Evolutionary conservation across 2,329 filamentous ascomycete genomes (phyloP).

Genomic region (Aspergillus sp.): DNA sequence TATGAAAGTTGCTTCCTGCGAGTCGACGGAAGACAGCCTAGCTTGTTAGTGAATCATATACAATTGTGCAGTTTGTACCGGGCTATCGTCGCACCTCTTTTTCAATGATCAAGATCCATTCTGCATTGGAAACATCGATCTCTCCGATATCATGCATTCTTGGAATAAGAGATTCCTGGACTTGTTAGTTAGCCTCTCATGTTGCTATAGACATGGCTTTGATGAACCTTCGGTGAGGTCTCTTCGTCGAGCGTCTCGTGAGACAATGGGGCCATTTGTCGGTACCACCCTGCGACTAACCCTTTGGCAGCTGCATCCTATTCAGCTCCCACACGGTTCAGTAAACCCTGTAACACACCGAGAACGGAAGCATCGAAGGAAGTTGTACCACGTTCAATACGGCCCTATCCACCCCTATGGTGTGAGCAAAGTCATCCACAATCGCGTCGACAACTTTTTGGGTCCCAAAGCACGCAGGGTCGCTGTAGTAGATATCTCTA

Average conservation of each 20-base stretch:
- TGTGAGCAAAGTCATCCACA: constrained; percentile 61
- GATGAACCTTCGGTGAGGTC: constrained; percentile 26
- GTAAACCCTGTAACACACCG: not conserved
- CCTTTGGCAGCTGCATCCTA: constrained; percentile 47
- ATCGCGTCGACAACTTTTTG: constrained; percentile 58
- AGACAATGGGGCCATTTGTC: constrained; percentile 20
- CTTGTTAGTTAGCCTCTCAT: not conserved
- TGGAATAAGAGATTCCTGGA: constrained; percentile 55
- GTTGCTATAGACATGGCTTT: not conserved
- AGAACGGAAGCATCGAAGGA: not conserved
- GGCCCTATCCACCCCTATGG: constrained; percentile 55
- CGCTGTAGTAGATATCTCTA: constrained; percentile 64
- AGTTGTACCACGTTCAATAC: constrained; percentile 56
- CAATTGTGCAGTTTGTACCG: not conserved
- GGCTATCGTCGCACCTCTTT: constrained; percentile 53
- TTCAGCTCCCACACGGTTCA: not conserved
- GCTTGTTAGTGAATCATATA: not conserved
- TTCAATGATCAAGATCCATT: constrained; percentile 63
- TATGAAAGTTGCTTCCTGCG: constrained; percentile 49
- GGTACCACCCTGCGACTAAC: constrained; percentile 37
- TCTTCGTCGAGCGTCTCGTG: constrained; percentile 40
- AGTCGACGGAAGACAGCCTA: constrained; percentile 62
- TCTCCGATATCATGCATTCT: constrained; percentile 44
- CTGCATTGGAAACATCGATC: constrained; percentile 45
- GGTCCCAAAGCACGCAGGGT: constrained; percentile 58